Evolutionary conservation across 2,329 filamentous ascomycete genomes (phyloP).

Genomic region (Drechslera avenae): DNA sequence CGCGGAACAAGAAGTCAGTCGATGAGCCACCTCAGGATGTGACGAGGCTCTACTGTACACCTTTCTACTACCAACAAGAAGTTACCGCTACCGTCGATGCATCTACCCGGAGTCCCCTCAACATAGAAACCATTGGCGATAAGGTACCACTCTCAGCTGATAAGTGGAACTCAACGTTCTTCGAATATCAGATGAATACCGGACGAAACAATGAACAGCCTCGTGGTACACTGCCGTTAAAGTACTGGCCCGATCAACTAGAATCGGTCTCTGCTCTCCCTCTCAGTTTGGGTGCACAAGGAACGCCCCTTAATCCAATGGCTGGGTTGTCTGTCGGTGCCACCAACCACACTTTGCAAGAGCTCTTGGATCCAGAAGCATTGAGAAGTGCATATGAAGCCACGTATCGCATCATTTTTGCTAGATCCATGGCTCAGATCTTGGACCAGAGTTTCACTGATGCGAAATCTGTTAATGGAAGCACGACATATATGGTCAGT

Average conservation of each 20-base stretch:
- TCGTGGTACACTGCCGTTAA: too few species aligned
- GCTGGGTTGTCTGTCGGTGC: conserved; percentile 48
- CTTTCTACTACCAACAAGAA: conserved; percentile 53
- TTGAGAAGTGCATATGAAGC: conserved; percentile 46
- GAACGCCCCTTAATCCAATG: too few species aligned
- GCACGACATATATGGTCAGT: conserved; percentile 26
- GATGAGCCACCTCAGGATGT: conserved; percentile 23
- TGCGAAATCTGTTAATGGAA: conserved; percentile 18
- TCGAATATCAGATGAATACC: too few species aligned
- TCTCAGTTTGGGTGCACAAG: too few species aligned
- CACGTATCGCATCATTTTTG: conserved; percentile 53
- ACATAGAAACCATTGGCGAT: conserved; percentile 23
- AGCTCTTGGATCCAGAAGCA: conserved; percentile 42
- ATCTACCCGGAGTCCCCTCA: not conserved
- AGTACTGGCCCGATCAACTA: too few species aligned
- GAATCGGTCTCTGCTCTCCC: too few species aligned
- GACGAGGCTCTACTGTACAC: conserved; percentile 29
- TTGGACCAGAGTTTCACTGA: conserved; percentile 19
- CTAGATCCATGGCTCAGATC: conserved; percentile 43
- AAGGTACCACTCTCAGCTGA: conserved; percentile 29
- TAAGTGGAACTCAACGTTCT: too few species aligned
- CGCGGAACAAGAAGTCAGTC: conserved; percentile 12
- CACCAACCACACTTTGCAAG: conserved; percentile 26
- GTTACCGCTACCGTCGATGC: conserved; percentile 51
- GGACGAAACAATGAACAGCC: too few species aligned